Conservation (phyloP, 2,329 filamentous ascomycete species). For the Colletotrichum sp. region DNA sequence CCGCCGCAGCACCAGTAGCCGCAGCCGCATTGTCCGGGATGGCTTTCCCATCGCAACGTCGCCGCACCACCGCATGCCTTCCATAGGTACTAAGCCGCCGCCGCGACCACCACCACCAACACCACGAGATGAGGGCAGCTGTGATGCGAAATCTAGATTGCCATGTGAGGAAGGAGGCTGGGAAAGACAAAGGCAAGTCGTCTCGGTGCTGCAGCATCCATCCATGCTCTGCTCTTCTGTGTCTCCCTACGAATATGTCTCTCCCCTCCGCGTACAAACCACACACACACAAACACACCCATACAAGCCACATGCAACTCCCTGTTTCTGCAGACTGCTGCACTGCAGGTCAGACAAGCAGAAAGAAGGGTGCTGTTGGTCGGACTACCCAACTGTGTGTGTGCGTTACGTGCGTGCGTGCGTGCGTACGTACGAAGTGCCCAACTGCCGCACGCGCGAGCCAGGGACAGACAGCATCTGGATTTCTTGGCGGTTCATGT, state of each 20-base stretch:
- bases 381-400: background rate
- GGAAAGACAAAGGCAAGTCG: background rate
- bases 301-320: background rate
- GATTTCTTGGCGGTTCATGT: background rate
- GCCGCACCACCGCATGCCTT: background rate
- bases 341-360: background rate
- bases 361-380: background rate
- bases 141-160: background rate
- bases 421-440: background rate
- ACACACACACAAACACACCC: background rate
- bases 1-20: background rate
- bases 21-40: background rate
- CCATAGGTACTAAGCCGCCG: background rate
- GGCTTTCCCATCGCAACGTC: background rate
- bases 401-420: background rate
- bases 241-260: background rate
- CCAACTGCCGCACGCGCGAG: background rate
- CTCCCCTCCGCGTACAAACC: background rate
- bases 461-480: background rate
- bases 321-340: slow-evolving; percentile 1
- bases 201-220: background rate
- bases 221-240: background rate
- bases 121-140: background rate
- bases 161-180: background rate
- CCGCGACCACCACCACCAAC: background rate